A percentile compares a stretch with the other conserved stretches of the same genome.
These are phyloP conservation scores for Aplosporella prunicola DNA, from an alignment of 2,329 filamentous ascomycete species.

Conservation along the genomic window DNA sequence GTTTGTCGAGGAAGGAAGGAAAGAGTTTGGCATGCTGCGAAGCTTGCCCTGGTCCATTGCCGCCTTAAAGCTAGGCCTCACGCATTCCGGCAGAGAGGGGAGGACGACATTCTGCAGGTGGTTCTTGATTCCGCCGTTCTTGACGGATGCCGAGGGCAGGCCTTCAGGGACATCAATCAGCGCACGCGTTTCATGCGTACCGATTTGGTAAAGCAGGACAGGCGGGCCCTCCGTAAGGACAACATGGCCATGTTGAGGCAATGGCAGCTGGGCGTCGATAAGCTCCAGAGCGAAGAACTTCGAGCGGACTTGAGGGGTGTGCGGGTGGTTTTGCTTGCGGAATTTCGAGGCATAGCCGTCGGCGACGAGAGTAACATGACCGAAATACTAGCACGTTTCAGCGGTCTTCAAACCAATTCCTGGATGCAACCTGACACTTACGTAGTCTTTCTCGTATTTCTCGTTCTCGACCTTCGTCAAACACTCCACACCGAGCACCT, in stretches of 20 bases:
- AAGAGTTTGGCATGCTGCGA: conserved; percentile 92
- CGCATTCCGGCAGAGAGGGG: conserved; percentile 61
- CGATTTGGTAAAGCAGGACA: conserved; percentile 92
- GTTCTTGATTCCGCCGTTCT: conserved; percentile 71
- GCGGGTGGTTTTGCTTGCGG: conserved; percentile 64
- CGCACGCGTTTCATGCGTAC: conserved; percentile 82
- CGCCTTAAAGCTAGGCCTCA: conserved; percentile 63
- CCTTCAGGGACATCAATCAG: conserved; percentile 80
- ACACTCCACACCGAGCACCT: conserved; percentile 76
- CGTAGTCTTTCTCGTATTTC: conserved; percentile 52
- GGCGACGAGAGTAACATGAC: conserved; percentile 74
- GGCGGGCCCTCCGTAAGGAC: conserved; percentile 70
- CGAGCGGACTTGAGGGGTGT: conserved; percentile 61
- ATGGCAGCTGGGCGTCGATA: conserved; percentile 72
- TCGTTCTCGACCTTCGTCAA: conserved; percentile 56
- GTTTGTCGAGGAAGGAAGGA: conserved; percentile 71
- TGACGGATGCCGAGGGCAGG: conserved; percentile 60
- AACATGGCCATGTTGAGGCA: conserved; percentile 73
- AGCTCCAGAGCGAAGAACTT: conserved; percentile 94
- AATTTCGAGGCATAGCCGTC: conserved; percentile 93
- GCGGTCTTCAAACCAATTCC: conserved; percentile 2
- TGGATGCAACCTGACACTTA: conserved; percentile 13
- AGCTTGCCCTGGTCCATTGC: conserved; percentile 71
- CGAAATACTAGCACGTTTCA: conserved; percentile 59
- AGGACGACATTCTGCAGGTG: conserved; percentile 75